A percentile compares a stretch with the other conserved stretches of the same genome.
These are phyloP conservation scores for Lentinula raphanica DNA, from an alignment of 768 basidiomycete species.

Conservation along the genomic window DNA sequence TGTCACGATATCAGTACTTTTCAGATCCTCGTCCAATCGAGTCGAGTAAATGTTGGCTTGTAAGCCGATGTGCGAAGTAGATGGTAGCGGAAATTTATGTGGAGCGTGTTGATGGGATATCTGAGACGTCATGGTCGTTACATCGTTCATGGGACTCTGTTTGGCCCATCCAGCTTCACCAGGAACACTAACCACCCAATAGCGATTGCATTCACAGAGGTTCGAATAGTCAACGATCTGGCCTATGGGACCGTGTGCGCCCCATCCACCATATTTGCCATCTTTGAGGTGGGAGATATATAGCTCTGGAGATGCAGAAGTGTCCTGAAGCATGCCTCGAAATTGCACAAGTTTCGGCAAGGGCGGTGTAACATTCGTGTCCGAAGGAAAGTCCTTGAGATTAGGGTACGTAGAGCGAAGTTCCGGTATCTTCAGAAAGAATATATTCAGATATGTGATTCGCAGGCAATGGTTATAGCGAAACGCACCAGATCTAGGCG, in stretches of 20 bases:
- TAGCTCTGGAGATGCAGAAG: slow-evolving; percentile 65
- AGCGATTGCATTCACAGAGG: slow-evolving; percentile 54
- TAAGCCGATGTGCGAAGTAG: slow-evolving; percentile 54
- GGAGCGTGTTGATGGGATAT: slow-evolving; percentile 18
- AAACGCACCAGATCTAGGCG: slow-evolving; percentile 25
- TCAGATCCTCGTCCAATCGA: slow-evolving; percentile 26
- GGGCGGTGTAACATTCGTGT: slow-evolving; percentile 35
- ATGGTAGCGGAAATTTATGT: slow-evolving; percentile 64
- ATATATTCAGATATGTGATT: neutral
- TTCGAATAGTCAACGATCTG: slow-evolving; percentile 38
- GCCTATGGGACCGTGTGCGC: slow-evolving; percentile 35
- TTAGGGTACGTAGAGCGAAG: slow-evolving; percentile 31
- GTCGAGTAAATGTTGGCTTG: slow-evolving; percentile 56
- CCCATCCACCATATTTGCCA: slow-evolving; percentile 70
- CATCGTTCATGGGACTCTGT: neutral
- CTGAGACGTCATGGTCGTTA: neutral
- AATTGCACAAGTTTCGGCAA: slow-evolving; percentile 59
- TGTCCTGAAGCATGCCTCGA: slow-evolving; percentile 79
- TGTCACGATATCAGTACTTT: slow-evolving; percentile 56
- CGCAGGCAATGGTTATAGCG: neutral
- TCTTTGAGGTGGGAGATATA: slow-evolving; percentile 49
- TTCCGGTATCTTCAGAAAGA: slow-evolving; percentile 46
- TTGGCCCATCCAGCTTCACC: slow-evolving; percentile 54
- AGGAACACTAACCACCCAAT: slow-evolving; percentile 77
- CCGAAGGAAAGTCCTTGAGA: neutral